A percentile compares a stretch with the other conserved stretches of the same genome.
phyloP scores from a whole-genome alignment of 2,329 filamentous ascomycete genomes.

The Fusarium sororula region DNA sequence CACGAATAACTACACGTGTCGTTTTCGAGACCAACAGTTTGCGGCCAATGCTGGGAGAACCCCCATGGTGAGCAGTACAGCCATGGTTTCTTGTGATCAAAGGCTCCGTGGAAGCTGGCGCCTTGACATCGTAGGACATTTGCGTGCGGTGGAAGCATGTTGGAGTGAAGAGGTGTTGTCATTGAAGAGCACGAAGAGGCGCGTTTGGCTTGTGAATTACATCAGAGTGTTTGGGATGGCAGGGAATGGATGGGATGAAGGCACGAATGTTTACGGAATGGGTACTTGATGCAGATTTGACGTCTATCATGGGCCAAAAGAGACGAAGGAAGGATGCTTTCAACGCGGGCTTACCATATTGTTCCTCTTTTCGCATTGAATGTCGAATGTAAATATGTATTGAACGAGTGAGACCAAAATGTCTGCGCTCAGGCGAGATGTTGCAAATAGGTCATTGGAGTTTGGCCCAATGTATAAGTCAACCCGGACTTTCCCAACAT shows the following conservation, averaged over 20 bases:
- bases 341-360: conserved; percentile 14
- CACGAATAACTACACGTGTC: conserved; percentile 1
- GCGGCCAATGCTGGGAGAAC: not conserved
- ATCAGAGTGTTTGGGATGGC: conserved; percentile 31
- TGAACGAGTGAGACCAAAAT: not conserved
- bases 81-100: conserved; percentile 20
- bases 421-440: not conserved
- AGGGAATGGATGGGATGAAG: conserved; percentile 37
- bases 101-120: conserved; percentile 21
- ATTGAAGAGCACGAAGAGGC: conserved; percentile 15
- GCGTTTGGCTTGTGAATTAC: conserved; percentile 30
- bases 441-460: not conserved
- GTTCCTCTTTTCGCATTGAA: not conserved
- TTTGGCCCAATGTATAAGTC: not conserved
- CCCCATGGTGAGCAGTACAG: conserved; percentile 1
- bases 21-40: not conserved
- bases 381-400: not conserved
- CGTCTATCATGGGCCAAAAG: conserved; percentile 41
- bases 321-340: conserved; percentile 41
- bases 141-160: conserved; percentile 17
- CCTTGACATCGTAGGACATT: conserved; percentile 22
- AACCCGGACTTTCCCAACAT: conserved; percentile 24
- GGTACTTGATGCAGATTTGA: conserved; percentile 39
- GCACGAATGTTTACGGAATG: conserved; percentile 41
- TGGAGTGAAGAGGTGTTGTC: conserved; percentile 18